Evolutionary conservation across 768 basidiomycete genomes (phyloP), one percentile per base, ranked within the genome.

Genomic region (Tubosaeta brunneosetosa): DNA sequence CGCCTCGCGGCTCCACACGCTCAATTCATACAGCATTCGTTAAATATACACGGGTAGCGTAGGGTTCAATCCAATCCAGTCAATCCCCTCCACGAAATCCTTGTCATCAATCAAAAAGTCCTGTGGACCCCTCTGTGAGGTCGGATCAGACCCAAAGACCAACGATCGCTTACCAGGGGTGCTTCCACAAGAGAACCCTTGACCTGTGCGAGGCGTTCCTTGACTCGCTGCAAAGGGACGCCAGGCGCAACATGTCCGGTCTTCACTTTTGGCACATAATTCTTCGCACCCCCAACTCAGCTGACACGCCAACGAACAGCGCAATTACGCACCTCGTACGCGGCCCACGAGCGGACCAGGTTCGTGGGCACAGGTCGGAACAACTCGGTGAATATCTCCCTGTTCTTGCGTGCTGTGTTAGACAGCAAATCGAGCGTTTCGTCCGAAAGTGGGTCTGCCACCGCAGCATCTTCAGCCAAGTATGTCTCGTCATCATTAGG

Each of bases 281-380:
- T 76, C 89, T 92, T 58, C n/a, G 27, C 44, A 44, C 43, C 36
- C 19, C 26, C 57, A 9, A 61, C 57, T 36, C 53, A 44, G 50
- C 40, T 25, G 42, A 45, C 46, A 32, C 31, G 17, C 38, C 3
- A 26, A 58, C 43, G 47, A 37, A 29, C 27, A 19, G 8, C 38
- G 51, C 51, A 68, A 81, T 40, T 14, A 65, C 62, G 50, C 47
- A 88, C 88, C 47, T 87, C 84, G 65, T 94, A 95, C 5, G 82
- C 80, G 9, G 78, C 71, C 91, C 90, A 94, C 51, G 77, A 77
- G 55, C 84, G 77, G 46, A 94, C 86, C 26, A 86, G 69, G 70
- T 97, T 92, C 12, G 84, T 86, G 4, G 93, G 92, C 14, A 91
- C 82, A n/a, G 88, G 85, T 37, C 84, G 78, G 77, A 95, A 97